Evolutionary conservation across 2,329 filamentous ascomycete species (phyloP), one percentile per base, ranked within the genome.

Genomic region (Dothideomycetidae sp.): DNA sequence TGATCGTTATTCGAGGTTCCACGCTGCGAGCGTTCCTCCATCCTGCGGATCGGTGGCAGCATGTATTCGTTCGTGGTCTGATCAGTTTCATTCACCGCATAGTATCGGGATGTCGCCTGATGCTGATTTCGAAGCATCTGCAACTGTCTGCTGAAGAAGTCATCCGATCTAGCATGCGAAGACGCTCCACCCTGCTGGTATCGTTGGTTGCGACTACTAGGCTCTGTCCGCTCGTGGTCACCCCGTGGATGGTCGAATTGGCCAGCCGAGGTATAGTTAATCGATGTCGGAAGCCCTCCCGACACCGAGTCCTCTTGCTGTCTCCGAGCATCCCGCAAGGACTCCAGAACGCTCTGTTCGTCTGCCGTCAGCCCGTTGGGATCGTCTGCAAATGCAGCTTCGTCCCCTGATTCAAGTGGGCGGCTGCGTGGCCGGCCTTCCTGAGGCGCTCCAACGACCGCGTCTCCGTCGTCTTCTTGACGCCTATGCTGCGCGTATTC

Each of bases 331-430:
- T 56, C 61, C 5, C 62, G 53, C 11, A 67, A 41, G n/a, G 58
- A 53, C 35, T 66, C 62, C 13, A 67, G 48, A 10, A 67, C 59
- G 30, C 61, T 58, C 39, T 63, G 56, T 44, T 67, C 64, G 29
- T 61, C 53, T 12, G 56, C 52, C 10, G 60, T 65, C 31, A 67
- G 48, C 2, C 63, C 63, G 44, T 60, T 54, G 5, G 61, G 61
- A 46, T 66, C 63, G 37, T 63, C 55, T 40, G 60, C 59, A 15
- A 57, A 53, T 32, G 37, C 35, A 53, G 40, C 55, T 46, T 44
- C 56, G 53, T 12, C 55, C 49, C 11, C 31, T 9, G 37, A 33
- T 5, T 35, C 30, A 5, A 39, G 12, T n/a, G 31, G 28, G 26
- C 29, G 38, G 18, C 47, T 49, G 29, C 50, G 46, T 29, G 51